phyloP scores from a whole-genome alignment of 495 filamentous ascomycete species.

The Viridothelium virens region DNA sequence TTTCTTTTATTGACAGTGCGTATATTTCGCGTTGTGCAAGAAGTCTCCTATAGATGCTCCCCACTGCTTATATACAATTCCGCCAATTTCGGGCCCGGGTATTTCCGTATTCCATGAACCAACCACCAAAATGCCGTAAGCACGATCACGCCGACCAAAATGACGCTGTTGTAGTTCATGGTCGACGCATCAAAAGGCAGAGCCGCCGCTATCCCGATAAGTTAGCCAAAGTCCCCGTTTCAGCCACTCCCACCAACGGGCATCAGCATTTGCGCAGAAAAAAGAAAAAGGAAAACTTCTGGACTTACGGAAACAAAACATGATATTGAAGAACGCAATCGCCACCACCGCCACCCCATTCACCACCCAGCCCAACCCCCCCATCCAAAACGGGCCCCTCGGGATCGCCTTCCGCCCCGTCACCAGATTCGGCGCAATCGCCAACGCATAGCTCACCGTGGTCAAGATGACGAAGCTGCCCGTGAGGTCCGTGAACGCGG shows the following conservation, averaged over 20 bases:
- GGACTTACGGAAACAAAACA: slow-evolving; percentile 59
- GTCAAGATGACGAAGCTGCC: slow-evolving; percentile 68
- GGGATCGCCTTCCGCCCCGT: slow-evolving; percentile 56
- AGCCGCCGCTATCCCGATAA: background rate
- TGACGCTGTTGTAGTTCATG: slow-evolving; percentile 40
- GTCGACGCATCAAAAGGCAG: background rate
- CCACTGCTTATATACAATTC: slow-evolving; percentile 39
- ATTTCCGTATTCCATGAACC: slow-evolving; percentile 48
- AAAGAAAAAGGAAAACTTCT: background rate
- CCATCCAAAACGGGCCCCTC: slow-evolving; percentile 63
- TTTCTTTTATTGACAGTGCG: no score
- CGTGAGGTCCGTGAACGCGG: slow-evolving; percentile 70
- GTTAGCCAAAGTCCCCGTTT: background rate
- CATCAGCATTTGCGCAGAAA: no score
- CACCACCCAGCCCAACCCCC: slow-evolving; percentile 49
- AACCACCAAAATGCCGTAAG: slow-evolving; percentile 57
- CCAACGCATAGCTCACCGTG: slow-evolving; percentile 64
- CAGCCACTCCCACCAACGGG: no score
- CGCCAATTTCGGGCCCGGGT: slow-evolving; percentile 52
- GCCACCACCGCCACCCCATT: slow-evolving; percentile 54
- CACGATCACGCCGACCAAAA: slow-evolving; percentile 31
- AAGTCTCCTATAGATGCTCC: background rate
- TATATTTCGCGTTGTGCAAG: no score
- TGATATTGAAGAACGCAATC: slow-evolving; percentile 60
- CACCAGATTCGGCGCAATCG: slow-evolving; percentile 66